Conservation (phyloP, 2,329 filamentous ascomycete genomes). For the Epicoccum sorghinum region DNA sequence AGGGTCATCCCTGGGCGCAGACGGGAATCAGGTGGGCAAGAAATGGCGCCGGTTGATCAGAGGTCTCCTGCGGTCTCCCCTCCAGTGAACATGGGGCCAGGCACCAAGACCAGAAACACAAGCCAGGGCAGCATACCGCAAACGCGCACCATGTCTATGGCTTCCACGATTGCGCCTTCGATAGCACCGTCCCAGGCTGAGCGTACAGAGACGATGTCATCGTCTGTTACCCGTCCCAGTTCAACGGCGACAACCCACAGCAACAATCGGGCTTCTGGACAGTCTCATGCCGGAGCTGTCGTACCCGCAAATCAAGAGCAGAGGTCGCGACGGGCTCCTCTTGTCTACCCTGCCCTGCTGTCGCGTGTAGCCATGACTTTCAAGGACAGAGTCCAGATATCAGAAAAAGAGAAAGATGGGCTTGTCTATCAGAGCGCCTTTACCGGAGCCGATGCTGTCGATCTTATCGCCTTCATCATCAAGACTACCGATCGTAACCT, state of each 20-base stretch:
- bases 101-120: slow-evolving; percentile 40
- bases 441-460: slow-evolving; percentile 92
- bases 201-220: slow-evolving; percentile 62
- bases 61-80: slow-evolving; percentile 29
- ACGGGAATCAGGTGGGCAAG: slow-evolving; percentile 58
- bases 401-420: slow-evolving; percentile 94
- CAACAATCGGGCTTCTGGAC: slow-evolving; percentile 47
- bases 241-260: slow-evolving; percentile 42
- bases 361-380: slow-evolving; percentile 95
- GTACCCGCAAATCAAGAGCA: slow-evolving; percentile 50
- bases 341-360: slow-evolving; percentile 91
- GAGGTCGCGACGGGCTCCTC: slow-evolving; percentile 69
- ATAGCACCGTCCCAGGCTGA: slow-evolving; percentile 61
- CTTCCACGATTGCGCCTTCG: slow-evolving; percentile 71
- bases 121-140: slow-evolving; percentile 46
- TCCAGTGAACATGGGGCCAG: slow-evolving; percentile 34
- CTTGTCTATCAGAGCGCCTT: slow-evolving; percentile 97
- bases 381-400: slow-evolving; percentile 81
- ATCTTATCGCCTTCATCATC: slow-evolving; percentile 95
- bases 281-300: slow-evolving; percentile 51
- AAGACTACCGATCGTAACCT: slow-evolving; percentile 95
- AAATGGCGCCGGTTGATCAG: slow-evolving; percentile 27
- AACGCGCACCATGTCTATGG: slow-evolving; percentile 87
- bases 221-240: slow-evolving; percentile 53
- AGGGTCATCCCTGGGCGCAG: slow-evolving; percentile 83